phyloP scores from a whole-genome alignment of 805 yeast genomes.

The Teunomyces kruisii region DNA sequence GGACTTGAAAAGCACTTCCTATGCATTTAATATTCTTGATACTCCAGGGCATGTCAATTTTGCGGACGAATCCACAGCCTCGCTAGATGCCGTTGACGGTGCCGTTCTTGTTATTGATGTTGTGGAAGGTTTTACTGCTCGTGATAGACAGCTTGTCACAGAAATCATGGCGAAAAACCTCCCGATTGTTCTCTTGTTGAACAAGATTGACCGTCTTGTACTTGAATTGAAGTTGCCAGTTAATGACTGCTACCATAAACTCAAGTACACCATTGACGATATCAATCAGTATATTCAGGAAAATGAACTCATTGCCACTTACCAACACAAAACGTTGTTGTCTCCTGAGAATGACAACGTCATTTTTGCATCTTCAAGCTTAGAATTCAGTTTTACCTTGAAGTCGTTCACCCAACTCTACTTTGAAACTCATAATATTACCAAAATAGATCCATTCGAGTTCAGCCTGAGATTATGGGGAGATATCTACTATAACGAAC shows the following conservation, averaged over 20 bases:
- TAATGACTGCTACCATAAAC: conserved; percentile 66
- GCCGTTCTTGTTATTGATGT: conserved; percentile 74
- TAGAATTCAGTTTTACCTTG: conserved; percentile 65
- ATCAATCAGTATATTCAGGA: conserved; percentile 55
- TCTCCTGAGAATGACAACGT: conserved; percentile 71
- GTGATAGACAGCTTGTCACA: conserved; percentile 50
- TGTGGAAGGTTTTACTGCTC: conserved; percentile 74
- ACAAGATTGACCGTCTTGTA: conserved; percentile 83
- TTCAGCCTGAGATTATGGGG: conserved; percentile 77
- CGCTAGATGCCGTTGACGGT: conserved; percentile 62
- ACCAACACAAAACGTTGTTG: conserved; percentile 29
- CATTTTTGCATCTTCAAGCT: conserved; percentile 67
- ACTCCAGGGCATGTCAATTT: conserved; percentile 93
- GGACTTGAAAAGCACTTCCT: conserved; percentile 51
- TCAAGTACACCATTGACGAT: conserved; percentile 58
- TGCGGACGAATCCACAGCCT: conserved; percentile 65
- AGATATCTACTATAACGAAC: conserved; percentile 51
- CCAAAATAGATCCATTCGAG: conserved; percentile 10
- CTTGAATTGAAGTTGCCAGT: conserved; percentile 78
- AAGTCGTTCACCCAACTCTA: conserved; percentile 60
- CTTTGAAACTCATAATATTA: conserved; percentile 17
- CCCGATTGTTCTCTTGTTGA: conserved; percentile 61
- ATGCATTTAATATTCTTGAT: conserved; percentile 66
- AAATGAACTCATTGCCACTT: conserved; percentile 24
- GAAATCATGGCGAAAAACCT: conserved; percentile 51